These are phyloP conservation scores for Lignosus rhinocerotis DNA, from an alignment of 1,284 basidiomycete genomes.

Conservation along the genomic window DNA sequence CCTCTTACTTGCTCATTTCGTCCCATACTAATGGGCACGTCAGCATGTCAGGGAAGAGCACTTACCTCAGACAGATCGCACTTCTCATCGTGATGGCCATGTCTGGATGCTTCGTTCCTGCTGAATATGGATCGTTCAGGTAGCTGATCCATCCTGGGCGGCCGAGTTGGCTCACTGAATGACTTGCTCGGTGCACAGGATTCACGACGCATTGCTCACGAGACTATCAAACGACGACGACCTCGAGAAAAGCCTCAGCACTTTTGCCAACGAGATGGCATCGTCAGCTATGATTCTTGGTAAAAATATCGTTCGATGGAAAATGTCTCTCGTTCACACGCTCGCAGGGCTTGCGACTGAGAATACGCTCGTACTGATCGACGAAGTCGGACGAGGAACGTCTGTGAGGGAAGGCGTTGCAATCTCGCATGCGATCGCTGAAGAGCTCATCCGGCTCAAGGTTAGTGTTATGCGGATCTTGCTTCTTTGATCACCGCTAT, in stretches of 20 bases:
- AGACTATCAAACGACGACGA: slow-evolving; percentile 92
- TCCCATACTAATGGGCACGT: neutral
- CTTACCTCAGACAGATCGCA: slow-evolving; percentile 86
- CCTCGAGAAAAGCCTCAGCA: slow-evolving; percentile 85
- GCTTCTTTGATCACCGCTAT: neutral
- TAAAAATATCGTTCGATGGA: slow-evolving; percentile 24
- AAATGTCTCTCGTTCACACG: neutral
- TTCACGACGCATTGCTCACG: slow-evolving; percentile 83
- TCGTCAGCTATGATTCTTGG: slow-evolving; percentile 87
- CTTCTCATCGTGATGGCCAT: slow-evolving; percentile 84
- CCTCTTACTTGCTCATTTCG: neutral
- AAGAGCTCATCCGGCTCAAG: slow-evolving; percentile 76
- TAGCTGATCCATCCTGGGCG: slow-evolving; percentile 21
- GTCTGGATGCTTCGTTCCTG: slow-evolving; percentile 89
- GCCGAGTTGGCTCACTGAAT: neutral
- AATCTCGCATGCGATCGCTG: slow-evolving; percentile 90
- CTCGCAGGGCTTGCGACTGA: slow-evolving; percentile 70
- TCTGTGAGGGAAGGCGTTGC: slow-evolving; percentile 86
- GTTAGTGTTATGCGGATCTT: slow-evolving; percentile 38
- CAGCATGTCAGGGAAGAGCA: slow-evolving; percentile 75
- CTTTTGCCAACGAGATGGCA: slow-evolving; percentile 92
- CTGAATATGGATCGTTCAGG: slow-evolving; percentile 87
- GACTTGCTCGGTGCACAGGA: slow-evolving; percentile 37
- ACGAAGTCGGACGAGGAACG: slow-evolving; percentile 91
- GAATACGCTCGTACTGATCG: slow-evolving; percentile 79